These are phyloP conservation scores for Coffea eugenioides DNA, from an alignment of 257 asterid species.

Conservation along the genomic window DNA sequence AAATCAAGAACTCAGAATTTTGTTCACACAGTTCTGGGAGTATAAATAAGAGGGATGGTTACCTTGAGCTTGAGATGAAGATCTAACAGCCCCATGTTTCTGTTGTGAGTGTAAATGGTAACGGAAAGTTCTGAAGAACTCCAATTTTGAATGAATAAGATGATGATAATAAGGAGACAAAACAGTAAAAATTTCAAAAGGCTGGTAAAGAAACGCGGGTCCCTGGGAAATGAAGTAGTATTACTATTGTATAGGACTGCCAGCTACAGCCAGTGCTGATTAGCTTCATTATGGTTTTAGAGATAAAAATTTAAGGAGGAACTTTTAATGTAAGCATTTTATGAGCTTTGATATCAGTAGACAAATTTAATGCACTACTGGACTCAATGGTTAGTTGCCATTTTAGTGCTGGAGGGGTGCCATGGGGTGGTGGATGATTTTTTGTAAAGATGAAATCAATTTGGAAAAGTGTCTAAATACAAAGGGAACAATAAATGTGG, in stretches of 20 bases:
- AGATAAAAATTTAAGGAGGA: no score
- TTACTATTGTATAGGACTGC: no score
- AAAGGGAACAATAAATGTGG: no score
- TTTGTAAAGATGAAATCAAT: no score
- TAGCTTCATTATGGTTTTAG: no score
- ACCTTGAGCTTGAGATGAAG: constrained; percentile 54
- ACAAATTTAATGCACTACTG: no score
- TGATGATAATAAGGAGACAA: not conserved
- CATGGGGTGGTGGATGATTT: no score
- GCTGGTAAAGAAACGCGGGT: not conserved
- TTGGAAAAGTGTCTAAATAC: no score
- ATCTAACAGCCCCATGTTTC: constrained; percentile 44
- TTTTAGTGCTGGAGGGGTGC: no score
- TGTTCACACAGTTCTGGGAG: not conserved
- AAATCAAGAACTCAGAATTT: not conserved
- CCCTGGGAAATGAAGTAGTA: not conserved
- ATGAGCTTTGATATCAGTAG: not conserved
- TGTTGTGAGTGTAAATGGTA: not conserved
- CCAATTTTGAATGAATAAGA: not conserved
- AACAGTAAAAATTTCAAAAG: not conserved
- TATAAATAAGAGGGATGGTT: not conserved
- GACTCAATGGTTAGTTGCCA: no score
- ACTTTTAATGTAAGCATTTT: not conserved
- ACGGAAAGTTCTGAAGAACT: not conserved
- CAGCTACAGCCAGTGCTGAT: no score